These are phyloP conservation scores for Kodamaea laetipori DNA, from an alignment of 805 yeast genomes.

Conservation along the genomic window DNA sequence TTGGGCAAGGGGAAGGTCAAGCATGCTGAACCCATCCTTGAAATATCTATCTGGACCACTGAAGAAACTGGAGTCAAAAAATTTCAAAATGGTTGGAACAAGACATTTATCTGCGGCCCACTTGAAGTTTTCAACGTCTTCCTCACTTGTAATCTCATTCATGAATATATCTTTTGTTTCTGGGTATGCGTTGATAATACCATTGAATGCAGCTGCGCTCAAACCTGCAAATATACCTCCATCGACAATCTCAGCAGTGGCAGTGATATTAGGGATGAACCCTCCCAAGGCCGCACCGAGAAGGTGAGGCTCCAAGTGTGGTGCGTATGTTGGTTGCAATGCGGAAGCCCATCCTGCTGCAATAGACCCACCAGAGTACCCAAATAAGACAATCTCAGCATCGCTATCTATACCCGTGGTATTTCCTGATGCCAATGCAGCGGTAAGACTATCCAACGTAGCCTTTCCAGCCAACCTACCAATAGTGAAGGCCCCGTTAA, in stretches of 20 bases:
- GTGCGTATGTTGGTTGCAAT: conserved; percentile 27
- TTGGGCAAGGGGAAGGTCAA: conserved; percentile 13
- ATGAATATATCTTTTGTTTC: conserved; percentile 13
- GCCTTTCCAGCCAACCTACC: conserved; percentile 24
- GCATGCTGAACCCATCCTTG: conserved; percentile 21
- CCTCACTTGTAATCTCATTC: background rate
- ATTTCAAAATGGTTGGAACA: conserved; percentile 9
- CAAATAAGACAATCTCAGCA: conserved; percentile 24
- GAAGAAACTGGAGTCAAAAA: conserved; percentile 11
- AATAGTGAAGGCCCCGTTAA: conserved; percentile 22
- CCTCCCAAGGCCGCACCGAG: conserved; percentile 41
- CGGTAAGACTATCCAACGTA: conserved; percentile 22
- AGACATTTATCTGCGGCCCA: conserved; percentile 10
- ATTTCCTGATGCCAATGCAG: conserved; percentile 18
- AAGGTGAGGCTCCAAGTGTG: conserved; percentile 18
- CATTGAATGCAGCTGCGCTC: conserved; percentile 30
- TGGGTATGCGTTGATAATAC: conserved; percentile 37
- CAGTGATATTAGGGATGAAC: conserved; percentile 34
- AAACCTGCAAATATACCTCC: conserved; percentile 33
- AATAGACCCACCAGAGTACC: conserved; percentile 30
- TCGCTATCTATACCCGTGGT: conserved; percentile 22
- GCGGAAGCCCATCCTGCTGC: conserved; percentile 29
- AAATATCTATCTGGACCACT: conserved; percentile 17
- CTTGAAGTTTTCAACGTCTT: conserved; percentile 6
- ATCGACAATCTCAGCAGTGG: conserved; percentile 25